Evolutionary conservation across 2,329 filamentous ascomycete species (phyloP).

Genomic region (Pseudophaeomoniella oleicola): DNA sequence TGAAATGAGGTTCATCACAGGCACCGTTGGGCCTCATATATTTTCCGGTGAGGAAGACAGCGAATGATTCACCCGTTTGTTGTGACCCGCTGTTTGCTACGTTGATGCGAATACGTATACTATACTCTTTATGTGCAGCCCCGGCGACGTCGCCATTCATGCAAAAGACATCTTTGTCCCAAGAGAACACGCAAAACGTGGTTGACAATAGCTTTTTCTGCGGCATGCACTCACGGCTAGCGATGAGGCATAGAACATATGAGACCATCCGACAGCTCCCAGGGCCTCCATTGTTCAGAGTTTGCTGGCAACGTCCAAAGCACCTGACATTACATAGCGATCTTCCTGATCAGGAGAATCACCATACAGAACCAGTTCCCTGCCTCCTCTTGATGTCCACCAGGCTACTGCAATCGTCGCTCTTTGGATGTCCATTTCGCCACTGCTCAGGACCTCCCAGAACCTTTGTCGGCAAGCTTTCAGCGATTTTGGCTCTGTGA

Average conservation of each 20-base stretch:
- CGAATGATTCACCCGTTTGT: too few relatives aligned
- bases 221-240: too few relatives aligned
- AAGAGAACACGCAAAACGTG: too few relatives aligned
- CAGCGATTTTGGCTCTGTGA: conserved; percentile 48
- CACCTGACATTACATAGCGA: conserved; percentile 40
- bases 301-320: conserved; percentile 32
- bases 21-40: conserved; percentile 1
- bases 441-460: conserved; percentile 64
- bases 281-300: too few relatives aligned
- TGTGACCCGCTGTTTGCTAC: too few relatives aligned
- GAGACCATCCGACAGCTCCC: too few relatives aligned
- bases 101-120: too few relatives aligned
- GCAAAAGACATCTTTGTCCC: too few relatives aligned
- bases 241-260: too few relatives aligned
- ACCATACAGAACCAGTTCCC: conserved; percentile 40
- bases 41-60: conserved; percentile 8
- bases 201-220: too few relatives aligned
- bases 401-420: conserved; percentile 66
- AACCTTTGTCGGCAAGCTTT: conserved; percentile 55
- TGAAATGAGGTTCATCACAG: conserved; percentile 1
- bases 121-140: too few relatives aligned
- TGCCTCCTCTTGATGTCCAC: conserved; percentile 59
- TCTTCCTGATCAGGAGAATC: conserved; percentile 15
- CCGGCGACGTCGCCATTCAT: too few relatives aligned
- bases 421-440: conserved; percentile 80